Evolutionary conservation across 2,329 filamentous ascomycete species (phyloP).

Genomic region (Fusarium sp.): DNA sequence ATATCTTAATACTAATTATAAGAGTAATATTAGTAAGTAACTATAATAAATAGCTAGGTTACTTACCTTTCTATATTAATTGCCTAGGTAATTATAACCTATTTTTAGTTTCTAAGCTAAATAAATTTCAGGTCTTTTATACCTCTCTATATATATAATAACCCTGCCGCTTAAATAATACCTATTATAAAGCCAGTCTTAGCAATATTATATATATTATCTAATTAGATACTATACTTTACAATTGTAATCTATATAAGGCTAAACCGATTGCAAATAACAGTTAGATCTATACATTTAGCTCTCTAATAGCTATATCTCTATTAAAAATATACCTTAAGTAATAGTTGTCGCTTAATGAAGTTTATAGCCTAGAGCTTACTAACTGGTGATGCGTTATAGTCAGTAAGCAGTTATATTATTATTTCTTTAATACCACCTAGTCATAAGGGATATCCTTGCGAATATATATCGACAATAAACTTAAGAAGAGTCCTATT

Average conservation of each 20-base stretch:
- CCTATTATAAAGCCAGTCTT: too few relatives aligned
- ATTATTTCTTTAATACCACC: constrained; percentile 44
- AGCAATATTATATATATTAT: too few relatives aligned
- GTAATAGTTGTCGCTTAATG: constrained; percentile 43
- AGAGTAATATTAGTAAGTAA: neutral
- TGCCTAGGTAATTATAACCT: neutral
- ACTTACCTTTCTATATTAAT: neutral
- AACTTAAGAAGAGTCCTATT: too few relatives aligned
- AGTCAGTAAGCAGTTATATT: constrained; percentile 25
- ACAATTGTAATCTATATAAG: constrained; percentile 15
- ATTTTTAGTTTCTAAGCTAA: neutral
- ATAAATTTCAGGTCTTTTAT: neutral
- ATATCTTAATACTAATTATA: neutral
- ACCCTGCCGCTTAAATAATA: too few relatives aligned
- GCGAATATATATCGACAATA: too few relatives aligned
- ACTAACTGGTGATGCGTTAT: constrained; percentile 39
- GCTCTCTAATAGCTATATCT: constrained; percentile 45
- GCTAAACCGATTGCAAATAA: constrained; percentile 3
- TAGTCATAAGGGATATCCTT: constrained; percentile 40
- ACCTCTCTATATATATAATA: too few relatives aligned
- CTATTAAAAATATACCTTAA: constrained; percentile 41
- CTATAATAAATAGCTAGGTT: neutral
- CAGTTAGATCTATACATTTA: neutral
- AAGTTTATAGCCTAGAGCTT: constrained; percentile 46
- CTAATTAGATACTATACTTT: too few relatives aligned